Percentiles rank a stretch among this genome's conserved stretches.
phyloP scores from a whole-genome alignment of 2,329 filamentous ascomycete genomes.

The Pseudogymnoascus sp. region DNA sequence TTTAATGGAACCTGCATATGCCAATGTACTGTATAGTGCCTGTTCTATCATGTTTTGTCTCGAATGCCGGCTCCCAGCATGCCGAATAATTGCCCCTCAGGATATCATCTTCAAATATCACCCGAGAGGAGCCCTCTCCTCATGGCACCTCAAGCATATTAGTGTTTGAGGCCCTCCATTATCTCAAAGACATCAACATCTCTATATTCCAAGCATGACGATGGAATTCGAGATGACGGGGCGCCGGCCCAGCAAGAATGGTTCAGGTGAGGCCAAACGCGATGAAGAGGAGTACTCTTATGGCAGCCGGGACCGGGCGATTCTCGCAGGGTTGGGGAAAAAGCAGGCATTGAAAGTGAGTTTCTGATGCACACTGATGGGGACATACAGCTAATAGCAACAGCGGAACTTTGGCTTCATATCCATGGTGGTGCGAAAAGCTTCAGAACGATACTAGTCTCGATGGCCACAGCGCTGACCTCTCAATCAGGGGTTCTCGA shows the following conservation, averaged over 20 bases:
- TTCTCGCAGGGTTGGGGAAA: conserved; percentile 25
- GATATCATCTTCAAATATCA: conserved; percentile 2
- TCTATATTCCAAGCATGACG: background rate
- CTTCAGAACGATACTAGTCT: background rate
- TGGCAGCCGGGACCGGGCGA: conserved; percentile 20
- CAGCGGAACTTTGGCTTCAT: conserved; percentile 41
- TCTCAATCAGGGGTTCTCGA: conserved; percentile 34
- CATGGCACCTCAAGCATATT: conserved; percentile 5
- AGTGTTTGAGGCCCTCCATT: background rate
- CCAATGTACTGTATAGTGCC: background rate
- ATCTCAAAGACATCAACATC: background rate
- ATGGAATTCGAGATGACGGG: conserved; percentile 5
- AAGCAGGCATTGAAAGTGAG: conserved; percentile 21
- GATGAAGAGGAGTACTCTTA: conserved; percentile 21
- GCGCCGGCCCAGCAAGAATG: background rate
- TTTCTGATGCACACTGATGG: background rate
- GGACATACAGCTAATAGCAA: background rate
- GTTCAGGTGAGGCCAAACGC: background rate
- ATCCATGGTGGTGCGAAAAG: conserved; percentile 33
- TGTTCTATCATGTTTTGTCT: background rate
- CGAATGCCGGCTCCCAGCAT: conserved; percentile 5
- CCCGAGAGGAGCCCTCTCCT: background rate
- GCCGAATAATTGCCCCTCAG: background rate
- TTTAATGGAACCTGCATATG: background rate
- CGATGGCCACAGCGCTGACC: conserved; percentile 3